These are phyloP conservation scores for Paraphoma chrysanthemicola DNA, from an alignment of 2,329 filamentous ascomycete genomes.

Conservation along the genomic window DNA sequence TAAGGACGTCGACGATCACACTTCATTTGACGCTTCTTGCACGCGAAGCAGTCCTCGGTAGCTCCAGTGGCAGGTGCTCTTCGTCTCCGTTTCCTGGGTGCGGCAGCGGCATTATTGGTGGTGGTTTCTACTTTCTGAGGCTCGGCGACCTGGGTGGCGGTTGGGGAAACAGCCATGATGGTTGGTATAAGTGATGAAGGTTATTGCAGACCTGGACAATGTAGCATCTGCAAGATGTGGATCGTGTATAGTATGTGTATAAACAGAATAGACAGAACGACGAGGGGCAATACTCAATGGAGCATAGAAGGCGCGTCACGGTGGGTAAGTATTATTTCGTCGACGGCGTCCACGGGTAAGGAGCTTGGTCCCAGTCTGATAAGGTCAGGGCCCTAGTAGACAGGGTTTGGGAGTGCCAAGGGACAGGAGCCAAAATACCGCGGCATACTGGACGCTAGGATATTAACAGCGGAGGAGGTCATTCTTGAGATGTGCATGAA, in stretches of 20 bases:
- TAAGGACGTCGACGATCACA: slow-evolving; percentile 94
- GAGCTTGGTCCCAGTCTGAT: slow-evolving; percentile 47
- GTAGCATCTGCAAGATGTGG: slow-evolving; percentile 42
- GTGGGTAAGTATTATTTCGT: slow-evolving; percentile 51
- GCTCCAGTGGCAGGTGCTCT: slow-evolving; percentile 88
- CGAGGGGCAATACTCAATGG: slow-evolving; percentile 47
- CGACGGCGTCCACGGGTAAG: slow-evolving; percentile 26
- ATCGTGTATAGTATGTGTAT: slow-evolving; percentile 39
- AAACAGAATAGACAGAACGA: slow-evolving; percentile 43
- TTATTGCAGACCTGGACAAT: slow-evolving; percentile 33
- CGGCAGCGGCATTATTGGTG: slow-evolving; percentile 38
- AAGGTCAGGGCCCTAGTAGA: slow-evolving; percentile 42
- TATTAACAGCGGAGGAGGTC: slow-evolving; percentile 38
- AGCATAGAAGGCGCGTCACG: slow-evolving; percentile 46
- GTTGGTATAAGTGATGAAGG: slow-evolving; percentile 21
- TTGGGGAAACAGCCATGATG: slow-evolving; percentile 44
- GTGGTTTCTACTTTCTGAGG: slow-evolving; percentile 40
- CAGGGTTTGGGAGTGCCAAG: slow-evolving; percentile 40
- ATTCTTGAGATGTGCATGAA: slow-evolving; percentile 40
- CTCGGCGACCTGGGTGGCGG: slow-evolving; percentile 41
- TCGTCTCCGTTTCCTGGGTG: slow-evolving; percentile 74
- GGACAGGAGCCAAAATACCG: slow-evolving; percentile 39
- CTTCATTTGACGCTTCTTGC: slow-evolving; percentile 79
- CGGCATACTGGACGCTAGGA: slow-evolving; percentile 42
- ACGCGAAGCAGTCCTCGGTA: slow-evolving; percentile 93